phyloP scores from a whole-genome alignment of 352 stramenopile species.

The Phytophthora constricta region DNA sequence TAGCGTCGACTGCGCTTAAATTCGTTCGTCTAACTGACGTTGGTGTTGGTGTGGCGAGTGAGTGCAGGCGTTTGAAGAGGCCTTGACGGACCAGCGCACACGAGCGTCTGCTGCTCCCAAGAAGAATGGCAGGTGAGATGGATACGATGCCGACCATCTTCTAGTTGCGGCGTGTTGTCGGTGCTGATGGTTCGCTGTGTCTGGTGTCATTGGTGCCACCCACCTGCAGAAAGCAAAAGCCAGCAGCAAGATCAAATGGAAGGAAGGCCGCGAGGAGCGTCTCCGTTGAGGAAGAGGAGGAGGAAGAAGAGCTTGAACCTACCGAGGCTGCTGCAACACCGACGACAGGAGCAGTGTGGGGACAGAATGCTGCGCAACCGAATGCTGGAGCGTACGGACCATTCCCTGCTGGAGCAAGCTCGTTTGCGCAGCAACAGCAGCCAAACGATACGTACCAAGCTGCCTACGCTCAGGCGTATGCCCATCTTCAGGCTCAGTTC shows the following conservation, averaged over 20 bases:
- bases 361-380: conserved; percentile 17
- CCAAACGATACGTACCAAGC: conserved; percentile 62
- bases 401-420: conserved; percentile 12
- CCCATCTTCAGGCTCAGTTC: conserved; percentile 66
- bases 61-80: conserved; percentile 76
- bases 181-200: no score
- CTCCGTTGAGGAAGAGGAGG: conserved; percentile 24
- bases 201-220: background rate
- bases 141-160: no score
- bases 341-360: background rate
- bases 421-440: conserved; percentile 18
- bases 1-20: background rate
- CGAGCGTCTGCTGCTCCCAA: conserved; percentile 15
- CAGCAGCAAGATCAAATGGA: conserved; percentile 5
- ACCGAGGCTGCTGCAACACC: conserved; percentile 1
- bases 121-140: background rate
- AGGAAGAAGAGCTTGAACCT: conserved; percentile 4
- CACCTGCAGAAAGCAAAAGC: conserved; percentile 34
- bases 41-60: background rate
- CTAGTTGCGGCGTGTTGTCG: no score
- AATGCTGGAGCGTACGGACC: conserved; percentile 15
- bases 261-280: conserved; percentile 35
- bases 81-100: conserved; percentile 53
- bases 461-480: conserved; percentile 75
- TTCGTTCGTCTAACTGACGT: conserved; percentile 16